A percentile compares a stretch with the other conserved stretches of the same genome.
Evolutionary conservation across 129 eudicot genomes (phyloP).

Genomic region (Chrysanthemum makinoi): DNA sequence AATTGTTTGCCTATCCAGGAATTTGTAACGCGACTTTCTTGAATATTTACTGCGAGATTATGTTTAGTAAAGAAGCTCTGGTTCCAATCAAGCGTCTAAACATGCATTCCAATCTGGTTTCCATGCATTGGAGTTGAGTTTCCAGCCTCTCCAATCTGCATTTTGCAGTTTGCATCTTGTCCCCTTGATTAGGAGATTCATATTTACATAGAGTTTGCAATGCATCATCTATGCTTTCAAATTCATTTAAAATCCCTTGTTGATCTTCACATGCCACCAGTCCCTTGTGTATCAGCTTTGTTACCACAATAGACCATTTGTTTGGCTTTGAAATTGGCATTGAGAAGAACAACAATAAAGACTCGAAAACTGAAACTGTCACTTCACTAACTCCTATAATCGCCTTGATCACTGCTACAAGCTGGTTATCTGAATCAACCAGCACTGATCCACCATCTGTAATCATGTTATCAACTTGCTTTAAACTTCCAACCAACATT

Average conservation of each 20-base stretch:
- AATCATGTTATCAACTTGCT: conserved; percentile 34
- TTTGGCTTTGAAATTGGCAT: conserved; percentile 28
- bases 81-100: conserved; percentile 31
- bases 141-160: conserved; percentile 23
- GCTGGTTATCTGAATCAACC: conserved; percentile 26
- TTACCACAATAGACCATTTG: conserved; percentile 34
- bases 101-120: conserved; percentile 15
- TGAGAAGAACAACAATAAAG: conserved; percentile 24
- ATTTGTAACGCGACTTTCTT: neutral
- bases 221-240: conserved; percentile 15
- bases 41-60: conserved; percentile 15
- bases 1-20: neutral
- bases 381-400: conserved; percentile 33
- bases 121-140: conserved; percentile 14
- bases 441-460: conserved; percentile 6
- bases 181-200: neutral
- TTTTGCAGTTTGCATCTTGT: conserved; percentile 16
- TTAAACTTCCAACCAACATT: conserved; percentile 35
- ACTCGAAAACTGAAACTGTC: conserved; percentile 33
- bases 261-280: conserved; percentile 27
- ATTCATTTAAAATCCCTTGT: conserved; percentile 14
- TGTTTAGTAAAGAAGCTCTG: conserved; percentile 29
- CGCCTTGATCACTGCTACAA: conserved; percentile 26
- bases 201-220: conserved; percentile 14
- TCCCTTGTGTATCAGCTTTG: conserved; percentile 35